Evolutionary conservation across 2,329 filamentous ascomycete genomes (phyloP).

Genomic region (Sporothrix sp.): DNA sequence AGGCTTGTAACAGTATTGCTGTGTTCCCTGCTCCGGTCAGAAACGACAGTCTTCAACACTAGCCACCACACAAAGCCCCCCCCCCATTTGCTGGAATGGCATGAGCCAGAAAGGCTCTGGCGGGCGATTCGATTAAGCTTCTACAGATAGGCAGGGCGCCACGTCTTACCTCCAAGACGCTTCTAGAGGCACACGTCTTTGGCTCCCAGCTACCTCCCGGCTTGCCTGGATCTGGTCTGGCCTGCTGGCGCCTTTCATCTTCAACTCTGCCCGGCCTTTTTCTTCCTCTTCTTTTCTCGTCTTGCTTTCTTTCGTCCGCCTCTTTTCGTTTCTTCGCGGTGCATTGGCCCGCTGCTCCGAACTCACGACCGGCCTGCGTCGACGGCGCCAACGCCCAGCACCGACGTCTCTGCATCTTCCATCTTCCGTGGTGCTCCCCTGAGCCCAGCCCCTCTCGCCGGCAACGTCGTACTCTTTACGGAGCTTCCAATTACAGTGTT

Average conservation of each 20-base stretch:
- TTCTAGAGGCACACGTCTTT: background rate
- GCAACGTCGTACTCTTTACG: too few species aligned
- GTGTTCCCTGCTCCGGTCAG: background rate
- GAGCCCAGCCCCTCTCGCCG: too few species aligned
- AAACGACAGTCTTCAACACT: slow-evolving; percentile 5
- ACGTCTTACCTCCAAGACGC: background rate
- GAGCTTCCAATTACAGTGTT: too few species aligned
- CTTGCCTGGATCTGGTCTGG: background rate
- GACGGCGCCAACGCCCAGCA: too few species aligned
- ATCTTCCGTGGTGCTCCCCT: too few species aligned
- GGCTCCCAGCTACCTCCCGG: background rate
- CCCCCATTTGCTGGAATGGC: slow-evolving; percentile 4
- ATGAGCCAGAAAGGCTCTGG: background rate
- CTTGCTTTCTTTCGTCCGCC: background rate
- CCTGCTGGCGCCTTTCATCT: too few species aligned
- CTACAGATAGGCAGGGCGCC: background rate
- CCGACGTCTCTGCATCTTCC: background rate
- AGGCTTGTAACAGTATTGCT: too few species aligned
- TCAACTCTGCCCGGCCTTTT: background rate
- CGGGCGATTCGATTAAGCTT: background rate
- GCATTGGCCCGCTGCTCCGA: too few species aligned
- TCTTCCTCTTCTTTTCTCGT: background rate
- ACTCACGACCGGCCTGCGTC: too few species aligned
- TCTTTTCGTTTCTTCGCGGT: background rate
- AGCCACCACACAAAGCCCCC: slow-evolving; percentile 2